phyloP scores from a whole-genome alignment of 2,329 filamentous ascomycete species.

The Dryadomyces sulphureus region DNA sequence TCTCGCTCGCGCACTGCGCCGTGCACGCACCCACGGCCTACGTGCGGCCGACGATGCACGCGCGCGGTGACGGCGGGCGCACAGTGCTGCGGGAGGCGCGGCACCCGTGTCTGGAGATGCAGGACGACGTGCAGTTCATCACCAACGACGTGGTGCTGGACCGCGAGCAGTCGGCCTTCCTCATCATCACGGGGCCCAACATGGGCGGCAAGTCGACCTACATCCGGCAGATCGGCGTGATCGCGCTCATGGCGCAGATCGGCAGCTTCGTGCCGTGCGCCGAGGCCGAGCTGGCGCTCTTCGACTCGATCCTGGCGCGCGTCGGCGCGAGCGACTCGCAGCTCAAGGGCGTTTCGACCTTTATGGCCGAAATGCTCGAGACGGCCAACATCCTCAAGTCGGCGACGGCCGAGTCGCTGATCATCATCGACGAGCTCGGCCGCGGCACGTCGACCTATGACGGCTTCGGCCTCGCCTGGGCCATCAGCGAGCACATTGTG shows the following conservation, averaged over 20 bases:
- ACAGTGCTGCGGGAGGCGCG: slow-evolving; percentile 86
- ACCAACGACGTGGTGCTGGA: slow-evolving; percentile 85
- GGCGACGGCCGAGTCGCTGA: slow-evolving; percentile 84
- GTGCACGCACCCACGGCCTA: slow-evolving; percentile 89
- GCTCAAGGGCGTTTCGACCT: slow-evolving; percentile 93
- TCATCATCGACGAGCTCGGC: slow-evolving; percentile 96
- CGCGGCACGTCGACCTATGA: slow-evolving; percentile 97
- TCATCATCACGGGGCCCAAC: slow-evolving; percentile 95
- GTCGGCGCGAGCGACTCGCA: slow-evolving; percentile 94
- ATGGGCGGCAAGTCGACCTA: slow-evolving; percentile 99
- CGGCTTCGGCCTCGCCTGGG: slow-evolving; percentile 97
- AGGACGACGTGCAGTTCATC: slow-evolving; percentile 97
- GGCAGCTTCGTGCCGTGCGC: slow-evolving; percentile 91
- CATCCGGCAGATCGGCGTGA: slow-evolving; percentile 92
- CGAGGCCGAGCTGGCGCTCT: slow-evolving; percentile 84
- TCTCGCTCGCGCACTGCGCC: slow-evolving; percentile 83
- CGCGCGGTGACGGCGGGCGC: slow-evolving; percentile 65
- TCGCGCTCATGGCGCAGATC: slow-evolving; percentile 92
- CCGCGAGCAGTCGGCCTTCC: slow-evolving; percentile 69
- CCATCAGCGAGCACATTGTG: slow-evolving; percentile 94
- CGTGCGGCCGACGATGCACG: slow-evolving; percentile 78
- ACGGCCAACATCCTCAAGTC: slow-evolving; percentile 97
- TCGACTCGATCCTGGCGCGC: slow-evolving; percentile 90
- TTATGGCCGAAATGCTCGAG: slow-evolving; percentile 99
- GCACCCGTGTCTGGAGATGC: slow-evolving; percentile 96